phyloP scores from a whole-genome alignment of 2,329 filamentous ascomycete species.

The Aspergillus persii region DNA sequence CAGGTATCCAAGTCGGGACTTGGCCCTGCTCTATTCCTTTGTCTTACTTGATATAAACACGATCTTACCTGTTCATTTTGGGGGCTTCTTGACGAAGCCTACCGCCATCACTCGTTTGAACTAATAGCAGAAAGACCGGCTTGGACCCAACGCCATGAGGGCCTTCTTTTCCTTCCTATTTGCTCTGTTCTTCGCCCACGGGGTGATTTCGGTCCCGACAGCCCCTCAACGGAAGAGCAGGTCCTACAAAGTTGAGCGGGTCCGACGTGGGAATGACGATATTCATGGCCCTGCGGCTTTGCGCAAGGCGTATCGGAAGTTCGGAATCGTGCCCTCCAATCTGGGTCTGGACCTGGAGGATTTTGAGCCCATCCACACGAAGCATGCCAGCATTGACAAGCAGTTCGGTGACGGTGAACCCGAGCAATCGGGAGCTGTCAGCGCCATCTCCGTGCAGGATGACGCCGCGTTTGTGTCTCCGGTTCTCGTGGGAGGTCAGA shows the following conservation, averaged over 20 bases:
- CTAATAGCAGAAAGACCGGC: neutral
- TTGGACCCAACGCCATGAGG: slow-evolving; percentile 24
- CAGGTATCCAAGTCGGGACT: slow-evolving; percentile 21
- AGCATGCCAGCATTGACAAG: slow-evolving; percentile 26
- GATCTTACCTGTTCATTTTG: neutral
- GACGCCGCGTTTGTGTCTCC: slow-evolving; percentile 70
- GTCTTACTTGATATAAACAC: neutral
- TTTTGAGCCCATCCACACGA: slow-evolving; percentile 31
- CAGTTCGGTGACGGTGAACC: slow-evolving; percentile 17
- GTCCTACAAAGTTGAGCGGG: slow-evolving; percentile 62
- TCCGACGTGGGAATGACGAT: slow-evolving; percentile 55
- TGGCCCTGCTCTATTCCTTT: slow-evolving; percentile 18
- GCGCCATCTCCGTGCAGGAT: slow-evolving; percentile 62
- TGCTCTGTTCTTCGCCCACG: slow-evolving; percentile 30
- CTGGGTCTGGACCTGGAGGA: slow-evolving; percentile 38
- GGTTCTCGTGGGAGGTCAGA: slow-evolving; percentile 68
- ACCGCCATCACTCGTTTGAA: neutral
- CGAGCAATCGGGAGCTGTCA: slow-evolving; percentile 55
- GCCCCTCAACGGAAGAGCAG: slow-evolving; percentile 27
- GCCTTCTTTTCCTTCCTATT: slow-evolving; percentile 27
- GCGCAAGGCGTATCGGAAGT: slow-evolving; percentile 67
- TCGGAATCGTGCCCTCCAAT: slow-evolving; percentile 52
- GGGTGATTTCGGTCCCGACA: slow-evolving; percentile 35
- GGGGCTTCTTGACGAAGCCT: neutral
- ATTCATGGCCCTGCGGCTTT: slow-evolving; percentile 62